phyloP scores from a whole-genome alignment of 179 eudicot genomes.

The Gypsophila paniculata region DNA sequence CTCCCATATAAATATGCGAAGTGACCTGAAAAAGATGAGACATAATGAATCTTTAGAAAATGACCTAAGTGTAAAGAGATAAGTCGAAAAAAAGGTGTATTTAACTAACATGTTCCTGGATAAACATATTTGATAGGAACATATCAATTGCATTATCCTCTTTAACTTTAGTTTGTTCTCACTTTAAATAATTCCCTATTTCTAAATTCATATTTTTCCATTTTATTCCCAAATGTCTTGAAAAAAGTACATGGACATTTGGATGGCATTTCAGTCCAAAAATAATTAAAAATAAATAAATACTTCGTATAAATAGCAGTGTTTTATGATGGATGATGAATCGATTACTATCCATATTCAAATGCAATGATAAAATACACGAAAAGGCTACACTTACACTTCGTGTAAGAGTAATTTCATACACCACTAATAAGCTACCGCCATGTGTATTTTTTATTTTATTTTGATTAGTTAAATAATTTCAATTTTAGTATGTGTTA shows the following conservation, averaged over 20 bases:
- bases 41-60: constrained; percentile 50
- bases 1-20: constrained; percentile 10
- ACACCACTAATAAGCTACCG: too few species aligned
- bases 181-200: constrained; percentile 17
- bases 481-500: too few species aligned
- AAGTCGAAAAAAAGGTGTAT: constrained; percentile 14
- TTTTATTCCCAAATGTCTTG: constrained; percentile 16
- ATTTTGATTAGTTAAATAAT: too few species aligned
- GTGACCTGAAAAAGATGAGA: constrained; percentile 31
- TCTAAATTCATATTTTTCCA: constrained; percentile 13
- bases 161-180: constrained; percentile 18
- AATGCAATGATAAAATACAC: too few species aligned
- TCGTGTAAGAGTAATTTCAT: too few species aligned
- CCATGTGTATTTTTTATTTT: too few species aligned
- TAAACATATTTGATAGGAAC: constrained; percentile 32
- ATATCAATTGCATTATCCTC: constrained; percentile 24
- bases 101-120: constrained; percentile 7
- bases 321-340: too few species aligned
- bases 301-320: too few species aligned
- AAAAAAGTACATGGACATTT: constrained; percentile 29
- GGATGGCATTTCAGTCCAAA: neutral
- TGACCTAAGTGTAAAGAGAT: constrained; percentile 30
- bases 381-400: too few species aligned
- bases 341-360: too few species aligned
- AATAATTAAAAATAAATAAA: too few species aligned